Conservation (phyloP, 306 rosid species). For the Dicorynia guianensis region DNA sequence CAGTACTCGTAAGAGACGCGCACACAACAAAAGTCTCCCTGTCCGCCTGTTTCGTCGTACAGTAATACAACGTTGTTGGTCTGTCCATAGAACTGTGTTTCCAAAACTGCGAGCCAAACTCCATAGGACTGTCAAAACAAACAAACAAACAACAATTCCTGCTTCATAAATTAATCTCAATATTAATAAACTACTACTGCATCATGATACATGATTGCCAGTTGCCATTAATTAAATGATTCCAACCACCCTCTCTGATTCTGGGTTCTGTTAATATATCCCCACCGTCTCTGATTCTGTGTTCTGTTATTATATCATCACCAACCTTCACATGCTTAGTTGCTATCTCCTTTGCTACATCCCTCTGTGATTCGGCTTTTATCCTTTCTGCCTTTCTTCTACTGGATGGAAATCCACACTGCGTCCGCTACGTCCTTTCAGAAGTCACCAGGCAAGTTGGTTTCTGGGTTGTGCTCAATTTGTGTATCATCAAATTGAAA, state of each 20-base stretch:
- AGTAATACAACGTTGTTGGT: too few relatives aligned
- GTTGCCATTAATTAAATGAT: too few relatives aligned
- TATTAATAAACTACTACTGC: too few relatives aligned
- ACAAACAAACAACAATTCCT: too few relatives aligned
- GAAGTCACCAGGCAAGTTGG: slow-evolving; percentile 36
- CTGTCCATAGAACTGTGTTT: too few relatives aligned
- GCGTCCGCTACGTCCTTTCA: slow-evolving; percentile 5
- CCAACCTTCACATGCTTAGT: not conserved
- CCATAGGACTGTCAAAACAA: too few relatives aligned
- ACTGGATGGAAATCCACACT: slow-evolving; percentile 45
- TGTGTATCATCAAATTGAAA: slow-evolving; percentile 7
- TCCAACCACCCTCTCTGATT: not conserved
- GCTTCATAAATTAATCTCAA: too few relatives aligned
- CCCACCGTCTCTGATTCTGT: not conserved
- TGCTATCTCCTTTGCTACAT: not conserved
- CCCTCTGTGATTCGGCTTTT: not conserved
- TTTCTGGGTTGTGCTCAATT: slow-evolving; percentile 37
- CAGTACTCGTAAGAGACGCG: too few relatives aligned
- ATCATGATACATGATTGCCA: too few relatives aligned
- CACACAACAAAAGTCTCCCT: too few relatives aligned
- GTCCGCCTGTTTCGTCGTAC: too few relatives aligned
- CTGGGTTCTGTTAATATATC: not conserved
- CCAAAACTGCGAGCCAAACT: too few relatives aligned
- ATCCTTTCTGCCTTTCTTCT: not conserved
- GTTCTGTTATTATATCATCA: not conserved